These are phyloP conservation scores for Fusarium verrucosum DNA, from an alignment of 2,329 filamentous ascomycete genomes.

Conservation along the genomic window DNA sequence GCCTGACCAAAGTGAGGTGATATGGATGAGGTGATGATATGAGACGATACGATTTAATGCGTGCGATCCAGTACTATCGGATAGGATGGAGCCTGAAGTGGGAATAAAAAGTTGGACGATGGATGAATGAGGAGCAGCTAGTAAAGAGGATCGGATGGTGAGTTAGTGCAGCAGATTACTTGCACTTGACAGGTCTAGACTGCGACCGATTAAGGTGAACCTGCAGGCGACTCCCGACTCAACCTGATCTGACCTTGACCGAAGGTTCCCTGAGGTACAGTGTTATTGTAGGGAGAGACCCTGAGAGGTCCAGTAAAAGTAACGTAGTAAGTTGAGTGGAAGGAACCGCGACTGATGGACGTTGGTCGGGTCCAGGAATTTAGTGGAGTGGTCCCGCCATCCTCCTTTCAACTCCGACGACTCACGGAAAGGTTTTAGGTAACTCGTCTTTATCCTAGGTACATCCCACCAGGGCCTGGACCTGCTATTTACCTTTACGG, in stretches of 20 bases:
- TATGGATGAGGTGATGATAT: slow-evolving; percentile 11
- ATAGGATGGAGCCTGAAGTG: not conserved
- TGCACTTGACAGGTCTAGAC: not conserved
- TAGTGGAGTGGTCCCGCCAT: slow-evolving; percentile 34
- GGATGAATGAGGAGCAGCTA: no score
- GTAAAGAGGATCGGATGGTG: not conserved
- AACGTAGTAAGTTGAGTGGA: no score
- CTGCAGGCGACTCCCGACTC: not conserved
- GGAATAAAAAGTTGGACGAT: not conserved
- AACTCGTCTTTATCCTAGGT: slow-evolving; percentile 15
- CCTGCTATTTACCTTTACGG: slow-evolving; percentile 20
- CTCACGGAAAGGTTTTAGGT: slow-evolving; percentile 37
- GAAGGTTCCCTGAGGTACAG: not conserved
- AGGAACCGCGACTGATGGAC: not conserved
- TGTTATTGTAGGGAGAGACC: slow-evolving; percentile 1
- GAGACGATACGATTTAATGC: slow-evolving; percentile 1
- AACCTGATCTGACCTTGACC: not conserved
- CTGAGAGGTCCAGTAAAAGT: slow-evolving; percentile 1
- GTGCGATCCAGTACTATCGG: no score
- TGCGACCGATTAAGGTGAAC: slow-evolving; percentile 1
- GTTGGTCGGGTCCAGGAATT: slow-evolving; percentile 6
- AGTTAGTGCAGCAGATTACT: slow-evolving; percentile 2
- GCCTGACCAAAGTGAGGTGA: slow-evolving; percentile 1
- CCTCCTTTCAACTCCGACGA: slow-evolving; percentile 18
- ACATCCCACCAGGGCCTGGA: slow-evolving; percentile 19